Evolutionary conservation across 2,329 filamentous ascomycete genomes (phyloP).

Genomic region (Xylogone sp.): DNA sequence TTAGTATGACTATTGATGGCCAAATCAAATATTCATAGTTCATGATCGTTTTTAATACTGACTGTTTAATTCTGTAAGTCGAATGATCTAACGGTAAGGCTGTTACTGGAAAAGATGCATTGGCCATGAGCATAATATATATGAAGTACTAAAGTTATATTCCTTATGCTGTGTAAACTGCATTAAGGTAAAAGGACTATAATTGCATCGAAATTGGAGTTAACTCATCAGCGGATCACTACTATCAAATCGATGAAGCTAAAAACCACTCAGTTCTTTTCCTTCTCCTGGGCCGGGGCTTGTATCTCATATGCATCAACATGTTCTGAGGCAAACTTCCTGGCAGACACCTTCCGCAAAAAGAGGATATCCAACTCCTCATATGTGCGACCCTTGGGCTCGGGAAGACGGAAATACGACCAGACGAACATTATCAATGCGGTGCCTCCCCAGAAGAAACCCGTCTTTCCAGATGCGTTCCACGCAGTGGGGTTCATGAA

Average conservation of each 20-base stretch:
- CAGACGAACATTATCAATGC: constrained; percentile 34
- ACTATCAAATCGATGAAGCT: background rate
- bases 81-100: no score
- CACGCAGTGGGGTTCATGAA: constrained; percentile 42
- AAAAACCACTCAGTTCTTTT: background rate
- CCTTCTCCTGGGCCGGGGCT: background rate
- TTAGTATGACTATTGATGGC: no score
- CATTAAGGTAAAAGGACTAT: no score
- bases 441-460: constrained; percentile 35
- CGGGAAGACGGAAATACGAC: constrained; percentile 34
- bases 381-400: constrained; percentile 37
- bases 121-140: no score
- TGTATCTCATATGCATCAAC: constrained; percentile 1
- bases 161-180: no score
- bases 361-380: constrained; percentile 44
- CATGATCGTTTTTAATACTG: no score
- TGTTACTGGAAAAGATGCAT: no score
- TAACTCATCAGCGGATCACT: background rate
- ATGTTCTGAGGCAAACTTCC: constrained; percentile 19
- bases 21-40: no score
- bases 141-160: no score
- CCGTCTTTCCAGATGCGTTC: constrained; percentile 34
- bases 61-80: no score
- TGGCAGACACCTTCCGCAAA: constrained; percentile 25
- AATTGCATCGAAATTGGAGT: background rate